Percentiles rank a stretch among this genome's conserved stretches.
Evolutionary conservation across 768 basidiomycete species (phyloP).

Genomic region (Inosperma sp.): DNA sequence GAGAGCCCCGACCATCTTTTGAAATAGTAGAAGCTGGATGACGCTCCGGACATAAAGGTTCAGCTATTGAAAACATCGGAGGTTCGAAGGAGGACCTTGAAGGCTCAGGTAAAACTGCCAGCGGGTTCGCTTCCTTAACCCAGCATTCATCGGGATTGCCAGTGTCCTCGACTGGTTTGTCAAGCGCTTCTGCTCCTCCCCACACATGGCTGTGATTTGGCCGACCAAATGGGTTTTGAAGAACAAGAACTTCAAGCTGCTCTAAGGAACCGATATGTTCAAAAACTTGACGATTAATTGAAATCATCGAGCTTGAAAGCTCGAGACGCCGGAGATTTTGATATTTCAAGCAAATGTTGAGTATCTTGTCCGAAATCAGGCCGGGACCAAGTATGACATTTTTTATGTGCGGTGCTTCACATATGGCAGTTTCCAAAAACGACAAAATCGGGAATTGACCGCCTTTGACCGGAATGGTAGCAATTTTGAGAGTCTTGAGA

Average conservation of each 20-base stretch:
- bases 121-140: too few species aligned
- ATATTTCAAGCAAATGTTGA: neutral
- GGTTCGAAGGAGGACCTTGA: too few species aligned
- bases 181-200: too few species aligned
- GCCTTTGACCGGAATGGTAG: neutral
- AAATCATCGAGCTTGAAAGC: neutral
- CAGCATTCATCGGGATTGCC: too few species aligned
- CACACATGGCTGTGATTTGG: neutral
- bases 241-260: neutral
- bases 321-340: neutral
- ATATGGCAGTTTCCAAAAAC: constrained; percentile 7
- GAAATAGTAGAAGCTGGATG: too few species aligned
- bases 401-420: neutral
- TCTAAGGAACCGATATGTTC: neutral
- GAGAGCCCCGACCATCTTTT: too few species aligned
- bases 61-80: too few species aligned
- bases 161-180: too few species aligned
- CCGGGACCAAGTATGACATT: neutral
- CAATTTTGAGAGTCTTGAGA: neutral
- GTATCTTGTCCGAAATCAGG: neutral
- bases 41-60: too few species aligned
- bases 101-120: too few species aligned
- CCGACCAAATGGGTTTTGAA: neutral
- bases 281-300: neutral
- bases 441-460: neutral